These are phyloP conservation scores for Ceratocystis albifundus DNA, from an alignment of 2,329 filamentous ascomycete genomes.

Conservation along the genomic window DNA sequence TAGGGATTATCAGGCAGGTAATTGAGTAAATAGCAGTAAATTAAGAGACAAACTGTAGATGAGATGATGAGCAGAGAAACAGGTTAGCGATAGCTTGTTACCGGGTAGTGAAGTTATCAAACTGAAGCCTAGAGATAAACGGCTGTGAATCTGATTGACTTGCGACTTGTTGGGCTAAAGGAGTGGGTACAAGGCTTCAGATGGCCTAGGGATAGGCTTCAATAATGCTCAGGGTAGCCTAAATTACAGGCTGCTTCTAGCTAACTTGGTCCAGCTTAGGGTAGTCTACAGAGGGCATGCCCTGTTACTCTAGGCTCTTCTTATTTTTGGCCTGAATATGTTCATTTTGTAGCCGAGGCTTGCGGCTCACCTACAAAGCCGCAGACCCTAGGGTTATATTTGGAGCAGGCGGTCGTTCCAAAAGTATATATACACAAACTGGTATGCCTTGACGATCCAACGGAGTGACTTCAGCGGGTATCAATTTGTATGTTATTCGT, in stretches of 20 bases:
- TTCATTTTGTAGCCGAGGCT: not conserved
- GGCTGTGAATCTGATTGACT: not conserved
- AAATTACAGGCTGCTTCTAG: too few species aligned
- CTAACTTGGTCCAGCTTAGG: too few species aligned
- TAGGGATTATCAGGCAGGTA: not conserved
- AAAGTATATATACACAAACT: not conserved
- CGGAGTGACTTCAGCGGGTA: not conserved
- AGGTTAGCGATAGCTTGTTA: not conserved
- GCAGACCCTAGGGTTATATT: not conserved
- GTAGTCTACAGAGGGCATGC: too few species aligned
- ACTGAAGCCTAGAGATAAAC: not conserved
- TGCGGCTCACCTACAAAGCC: not conserved
- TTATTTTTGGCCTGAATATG: too few species aligned
- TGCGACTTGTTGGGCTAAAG: too few species aligned
- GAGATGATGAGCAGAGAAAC: not conserved
- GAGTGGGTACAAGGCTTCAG: too few species aligned
- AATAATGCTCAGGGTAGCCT: too few species aligned
- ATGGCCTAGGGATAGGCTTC: too few species aligned
- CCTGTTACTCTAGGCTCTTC: too few species aligned
- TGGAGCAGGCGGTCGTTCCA: not conserved
- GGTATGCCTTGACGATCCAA: not conserved
- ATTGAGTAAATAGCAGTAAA: not conserved
- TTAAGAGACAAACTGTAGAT: not conserved
- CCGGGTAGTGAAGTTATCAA: not conserved
- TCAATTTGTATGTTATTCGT: not conserved